Conservation (phyloP, 371 early-diverging fungal genomes). For the Sporodiniella umbellata region DNA sequence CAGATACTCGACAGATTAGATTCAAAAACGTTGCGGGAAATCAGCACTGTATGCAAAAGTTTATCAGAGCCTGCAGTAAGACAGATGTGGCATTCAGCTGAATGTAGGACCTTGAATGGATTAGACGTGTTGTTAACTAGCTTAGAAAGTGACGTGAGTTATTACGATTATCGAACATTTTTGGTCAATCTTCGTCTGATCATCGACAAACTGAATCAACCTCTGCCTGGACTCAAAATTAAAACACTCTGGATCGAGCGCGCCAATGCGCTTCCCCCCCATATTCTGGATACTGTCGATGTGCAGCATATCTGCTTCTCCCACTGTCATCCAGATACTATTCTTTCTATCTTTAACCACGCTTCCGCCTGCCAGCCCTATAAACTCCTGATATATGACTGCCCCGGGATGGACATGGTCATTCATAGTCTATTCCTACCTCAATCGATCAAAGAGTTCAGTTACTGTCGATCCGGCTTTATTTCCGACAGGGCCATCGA, state of each 20-base stretch:
- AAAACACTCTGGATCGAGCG: background rate
- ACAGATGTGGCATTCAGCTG: constrained; percentile 6
- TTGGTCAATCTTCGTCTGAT: background rate
- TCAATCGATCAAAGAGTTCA: background rate
- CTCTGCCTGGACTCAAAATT: background rate
- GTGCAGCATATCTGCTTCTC: background rate
- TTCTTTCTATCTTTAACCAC: background rate
- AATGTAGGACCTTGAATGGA: background rate
- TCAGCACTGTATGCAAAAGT: background rate
- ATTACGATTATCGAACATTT: constrained; percentile 1
- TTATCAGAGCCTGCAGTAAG: background rate
- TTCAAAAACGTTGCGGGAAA: background rate
- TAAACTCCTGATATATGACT: constrained; percentile 1
- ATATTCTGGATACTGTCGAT: background rate
- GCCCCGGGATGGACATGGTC: background rate
- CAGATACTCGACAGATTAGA: constrained; percentile 1
- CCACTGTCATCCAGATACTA: background rate
- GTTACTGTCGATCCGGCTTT: constrained; percentile 8
- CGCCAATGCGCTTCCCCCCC: background rate
- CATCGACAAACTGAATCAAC: background rate
- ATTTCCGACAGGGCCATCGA: constrained; percentile 12
- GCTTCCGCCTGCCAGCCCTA: background rate
- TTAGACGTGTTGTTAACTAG: background rate
- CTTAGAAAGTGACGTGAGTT: background rate
- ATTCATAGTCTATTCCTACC: background rate